A percentile compares a stretch with the other conserved stretches of the same genome.
These are phyloP conservation scores for Quercus cerris DNA, from an alignment of 306 rosid genomes.

Conservation along the genomic window DNA sequence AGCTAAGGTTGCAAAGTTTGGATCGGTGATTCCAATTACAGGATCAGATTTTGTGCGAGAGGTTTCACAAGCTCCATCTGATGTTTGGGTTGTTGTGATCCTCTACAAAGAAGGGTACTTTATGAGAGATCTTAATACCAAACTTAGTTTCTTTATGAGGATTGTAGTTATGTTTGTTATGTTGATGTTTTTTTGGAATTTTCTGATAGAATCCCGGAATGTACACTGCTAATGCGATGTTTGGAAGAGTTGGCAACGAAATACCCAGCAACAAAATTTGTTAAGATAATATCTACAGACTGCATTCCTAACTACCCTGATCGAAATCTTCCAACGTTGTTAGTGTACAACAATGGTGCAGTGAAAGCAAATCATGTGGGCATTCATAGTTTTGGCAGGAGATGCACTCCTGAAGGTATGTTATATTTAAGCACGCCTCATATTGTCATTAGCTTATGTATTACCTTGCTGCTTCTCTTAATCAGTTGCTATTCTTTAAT, in stretches of 20 bases:
- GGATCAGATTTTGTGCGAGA: constrained; percentile 97
- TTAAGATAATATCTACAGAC: constrained; percentile 88
- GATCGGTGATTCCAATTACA: constrained; percentile 79
- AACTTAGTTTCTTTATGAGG: background rate
- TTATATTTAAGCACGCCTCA: background rate
- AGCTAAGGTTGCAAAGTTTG: constrained; percentile 73
- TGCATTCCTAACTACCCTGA: constrained; percentile 96
- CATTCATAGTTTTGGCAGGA: constrained; percentile 68
- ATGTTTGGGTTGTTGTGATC: constrained; percentile 96
- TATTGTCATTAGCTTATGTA: constrained; percentile 1
- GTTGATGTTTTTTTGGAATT: background rate
- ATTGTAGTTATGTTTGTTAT: background rate
- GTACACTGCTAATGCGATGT: constrained; percentile 81
- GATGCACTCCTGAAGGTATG: constrained; percentile 95
- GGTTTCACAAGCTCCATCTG: constrained; percentile 95
- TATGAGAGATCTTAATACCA: background rate
- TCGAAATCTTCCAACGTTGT: constrained; percentile 77
- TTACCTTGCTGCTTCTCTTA: background rate
- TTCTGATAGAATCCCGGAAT: constrained; percentile 60
- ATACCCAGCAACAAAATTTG: constrained; percentile 94
- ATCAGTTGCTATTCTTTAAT: background rate
- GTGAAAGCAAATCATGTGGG: constrained; percentile 92
- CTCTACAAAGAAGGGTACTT: constrained; percentile 91
- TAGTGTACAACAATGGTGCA: constrained; percentile 89
- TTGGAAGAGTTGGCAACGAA: constrained; percentile 74